Conservation (phyloP, 768 basidiomycete species). For the Amanita jacksonii region DNA sequence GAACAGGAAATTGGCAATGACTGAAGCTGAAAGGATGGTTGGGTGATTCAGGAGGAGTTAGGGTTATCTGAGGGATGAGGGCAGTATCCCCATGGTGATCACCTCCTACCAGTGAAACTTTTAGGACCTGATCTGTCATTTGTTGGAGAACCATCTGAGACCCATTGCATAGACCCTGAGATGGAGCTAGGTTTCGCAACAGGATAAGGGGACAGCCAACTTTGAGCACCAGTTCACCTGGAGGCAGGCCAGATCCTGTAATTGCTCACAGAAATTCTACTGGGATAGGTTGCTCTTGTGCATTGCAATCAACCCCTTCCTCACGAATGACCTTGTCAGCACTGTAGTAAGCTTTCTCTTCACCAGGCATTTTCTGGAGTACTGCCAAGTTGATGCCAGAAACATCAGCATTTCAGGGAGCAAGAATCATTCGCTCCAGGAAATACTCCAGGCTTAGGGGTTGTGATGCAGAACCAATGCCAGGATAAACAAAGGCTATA, state of each 20-base stretch:
- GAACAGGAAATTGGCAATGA: slow-evolving; percentile 29
- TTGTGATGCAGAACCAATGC: slow-evolving; percentile 15
- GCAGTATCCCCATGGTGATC: slow-evolving; percentile 23
- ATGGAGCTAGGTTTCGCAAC: slow-evolving; percentile 20
- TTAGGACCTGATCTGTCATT: slow-evolving; percentile 16
- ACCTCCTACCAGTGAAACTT: slow-evolving; percentile 26
- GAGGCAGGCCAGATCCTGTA: slow-evolving; percentile 23
- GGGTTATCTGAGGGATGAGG: slow-evolving; percentile 28
- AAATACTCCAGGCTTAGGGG: slow-evolving; percentile 23
- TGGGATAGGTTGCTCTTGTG: slow-evolving; percentile 14
- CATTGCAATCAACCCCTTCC: slow-evolving; percentile 12
- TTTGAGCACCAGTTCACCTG: slow-evolving; percentile 20
- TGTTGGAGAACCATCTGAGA: slow-evolving; percentile 16
- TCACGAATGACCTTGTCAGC: slow-evolving; percentile 19
- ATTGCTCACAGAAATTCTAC: slow-evolving; percentile 26
- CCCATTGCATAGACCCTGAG: slow-evolving; percentile 21
- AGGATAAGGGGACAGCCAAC: slow-evolving; percentile 24
- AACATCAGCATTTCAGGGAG: slow-evolving; percentile 24
- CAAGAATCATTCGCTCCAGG: slow-evolving; percentile 24
- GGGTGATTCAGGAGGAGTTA: slow-evolving; percentile 11
- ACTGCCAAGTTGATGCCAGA: slow-evolving; percentile 21
- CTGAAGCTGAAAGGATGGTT: slow-evolving; percentile 19
- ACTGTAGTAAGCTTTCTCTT: slow-evolving; percentile 14
- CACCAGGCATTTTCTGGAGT: slow-evolving; percentile 15
- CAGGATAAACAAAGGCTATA: slow-evolving; percentile 19